Evolutionary conservation across 2,329 filamentous ascomycete genomes (phyloP).

Genomic region (Trichoderma sp.): DNA sequence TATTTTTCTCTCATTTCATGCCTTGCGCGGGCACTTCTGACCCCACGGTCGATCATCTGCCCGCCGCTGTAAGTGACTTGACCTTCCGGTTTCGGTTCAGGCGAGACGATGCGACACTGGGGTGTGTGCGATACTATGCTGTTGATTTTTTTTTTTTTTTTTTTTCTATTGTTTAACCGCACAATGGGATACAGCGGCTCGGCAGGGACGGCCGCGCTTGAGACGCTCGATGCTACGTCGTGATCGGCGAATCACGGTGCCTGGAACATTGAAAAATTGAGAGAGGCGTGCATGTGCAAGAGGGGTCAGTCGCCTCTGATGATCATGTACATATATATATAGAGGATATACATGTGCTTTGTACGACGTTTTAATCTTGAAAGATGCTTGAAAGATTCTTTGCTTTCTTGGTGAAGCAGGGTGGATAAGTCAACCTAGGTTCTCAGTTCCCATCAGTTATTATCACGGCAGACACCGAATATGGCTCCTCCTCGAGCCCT

Average conservation of each 20-base stretch:
- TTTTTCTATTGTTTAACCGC: conserved; percentile 7
- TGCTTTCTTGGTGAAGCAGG: not conserved
- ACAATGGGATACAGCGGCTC: not conserved
- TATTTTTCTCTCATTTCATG: not conserved
- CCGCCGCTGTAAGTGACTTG: not conserved
- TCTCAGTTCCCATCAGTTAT: not conserved
- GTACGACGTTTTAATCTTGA: not conserved
- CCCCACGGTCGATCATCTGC: not conserved
- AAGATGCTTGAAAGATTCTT: not conserved
- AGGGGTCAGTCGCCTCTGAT: conserved; percentile 4
- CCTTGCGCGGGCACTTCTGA: not conserved
- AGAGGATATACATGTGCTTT: not conserved
- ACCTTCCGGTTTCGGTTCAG: conserved; percentile 11
- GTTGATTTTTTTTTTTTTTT: not conserved
- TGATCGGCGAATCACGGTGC: conserved; percentile 11
- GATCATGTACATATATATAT: not conserved
- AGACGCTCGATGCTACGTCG: not conserved
- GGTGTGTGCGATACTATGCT: not conserved
- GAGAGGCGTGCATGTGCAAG: conserved; percentile 2
- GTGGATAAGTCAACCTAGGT: not conserved
- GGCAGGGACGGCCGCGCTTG: conserved; percentile 9
- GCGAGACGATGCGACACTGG: not conserved
- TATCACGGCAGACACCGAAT: not conserved
- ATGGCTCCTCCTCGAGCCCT: conserved; percentile 17
- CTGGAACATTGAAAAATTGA: not conserved